phyloP scores from a whole-genome alignment of 2,329 filamentous ascomycete genomes.

The Myriosclerotinia duriaeana region DNA sequence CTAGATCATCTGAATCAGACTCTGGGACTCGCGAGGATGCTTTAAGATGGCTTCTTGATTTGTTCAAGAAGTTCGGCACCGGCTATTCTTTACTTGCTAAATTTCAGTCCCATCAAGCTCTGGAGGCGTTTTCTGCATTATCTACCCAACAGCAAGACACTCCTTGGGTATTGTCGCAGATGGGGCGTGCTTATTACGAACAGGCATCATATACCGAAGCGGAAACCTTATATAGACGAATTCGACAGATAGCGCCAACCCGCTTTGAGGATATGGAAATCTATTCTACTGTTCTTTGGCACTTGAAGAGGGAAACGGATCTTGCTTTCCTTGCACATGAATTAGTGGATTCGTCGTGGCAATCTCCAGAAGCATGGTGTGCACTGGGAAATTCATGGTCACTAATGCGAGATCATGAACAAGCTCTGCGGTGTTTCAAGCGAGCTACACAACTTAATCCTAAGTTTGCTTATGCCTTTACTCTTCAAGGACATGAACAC shows the following conservation, averaged over 20 bases:
- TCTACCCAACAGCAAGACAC: conserved; percentile 79
- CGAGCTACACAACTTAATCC: conserved; percentile 87
- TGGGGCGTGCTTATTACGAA: conserved; percentile 90
- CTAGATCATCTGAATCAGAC: conserved; percentile 48
- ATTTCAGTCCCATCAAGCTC: conserved; percentile 75
- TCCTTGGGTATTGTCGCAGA: conserved; percentile 87
- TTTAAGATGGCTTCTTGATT: conserved; percentile 71
- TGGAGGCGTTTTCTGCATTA: conserved; percentile 70
- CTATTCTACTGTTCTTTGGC: conserved; percentile 99
- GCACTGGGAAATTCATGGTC: conserved; percentile 94
- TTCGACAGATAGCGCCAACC: conserved; percentile 77
- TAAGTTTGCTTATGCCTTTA: conserved; percentile 92
- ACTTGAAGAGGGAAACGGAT: conserved; percentile 87
- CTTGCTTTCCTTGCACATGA: conserved; percentile 90
- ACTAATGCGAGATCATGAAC: conserved; percentile 86
- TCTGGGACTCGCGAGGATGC: conserved; percentile 70
- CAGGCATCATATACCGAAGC: conserved; percentile 82
- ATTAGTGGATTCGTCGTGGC: conserved; percentile 79
- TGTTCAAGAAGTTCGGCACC: conserved; percentile 77
- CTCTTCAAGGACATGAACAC: conserved; percentile 92
- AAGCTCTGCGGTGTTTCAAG: conserved; percentile 91
- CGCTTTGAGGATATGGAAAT: conserved; percentile 94
- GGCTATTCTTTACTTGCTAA: conserved; percentile 77
- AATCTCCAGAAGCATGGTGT: conserved; percentile 95
- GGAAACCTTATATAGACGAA: conserved; percentile 78